Conservation (phyloP, 306 rosid genomes). For the Comarum palustre region DNA sequence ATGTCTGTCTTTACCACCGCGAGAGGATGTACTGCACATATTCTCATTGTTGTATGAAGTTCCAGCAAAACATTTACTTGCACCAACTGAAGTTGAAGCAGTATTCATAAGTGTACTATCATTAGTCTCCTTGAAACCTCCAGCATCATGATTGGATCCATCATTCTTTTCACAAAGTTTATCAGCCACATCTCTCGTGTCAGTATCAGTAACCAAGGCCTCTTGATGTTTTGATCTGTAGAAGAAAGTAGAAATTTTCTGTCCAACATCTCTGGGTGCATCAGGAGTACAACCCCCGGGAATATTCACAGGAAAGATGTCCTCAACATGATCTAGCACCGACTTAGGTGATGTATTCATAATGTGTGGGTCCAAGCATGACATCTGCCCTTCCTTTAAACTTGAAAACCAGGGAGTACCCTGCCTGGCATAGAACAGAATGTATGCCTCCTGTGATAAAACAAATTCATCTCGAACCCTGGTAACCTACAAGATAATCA, state of each 20-base stretch:
- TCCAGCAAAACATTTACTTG: constrained; percentile 6
- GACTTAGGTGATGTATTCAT: constrained; percentile 60
- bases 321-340: constrained; percentile 51
- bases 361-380: constrained; percentile 20
- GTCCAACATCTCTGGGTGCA: constrained; percentile 24
- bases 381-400: constrained; percentile 29
- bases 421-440: constrained; percentile 67
- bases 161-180: neutral
- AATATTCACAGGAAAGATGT: constrained; percentile 8
- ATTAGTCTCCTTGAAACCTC: constrained; percentile 13
- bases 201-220: constrained; percentile 22
- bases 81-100: constrained; percentile 16
- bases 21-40: constrained; percentile 6
- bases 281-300: constrained; percentile 10
- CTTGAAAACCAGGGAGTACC: constrained; percentile 77
- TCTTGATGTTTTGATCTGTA: constrained; percentile 17
- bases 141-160: constrained; percentile 18
- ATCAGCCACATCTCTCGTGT: constrained; percentile 22
- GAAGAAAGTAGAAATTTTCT: constrained; percentile 13
- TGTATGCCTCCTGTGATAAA: constrained; percentile 75
- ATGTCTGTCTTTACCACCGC: constrained; percentile 10
- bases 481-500: constrained; percentile 52
- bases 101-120: neutral
- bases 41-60: constrained; percentile 16
- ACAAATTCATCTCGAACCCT: constrained; percentile 48